These are phyloP conservation scores for Septoria petroselini DNA, from an alignment of 2,329 filamentous ascomycete species.

Conservation along the genomic window DNA sequence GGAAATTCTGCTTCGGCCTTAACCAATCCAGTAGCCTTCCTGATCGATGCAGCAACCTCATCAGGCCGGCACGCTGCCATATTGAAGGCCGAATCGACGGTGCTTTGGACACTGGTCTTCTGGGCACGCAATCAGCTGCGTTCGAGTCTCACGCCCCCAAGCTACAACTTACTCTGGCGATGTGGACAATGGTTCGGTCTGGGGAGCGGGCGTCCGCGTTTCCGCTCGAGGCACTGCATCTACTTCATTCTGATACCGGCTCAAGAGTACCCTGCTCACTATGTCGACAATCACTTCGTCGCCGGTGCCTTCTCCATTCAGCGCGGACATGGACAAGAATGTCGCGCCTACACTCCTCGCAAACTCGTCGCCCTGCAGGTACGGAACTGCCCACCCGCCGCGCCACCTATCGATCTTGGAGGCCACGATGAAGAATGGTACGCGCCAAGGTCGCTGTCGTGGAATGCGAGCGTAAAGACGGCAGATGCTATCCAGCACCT, in stretches of 20 bases:
- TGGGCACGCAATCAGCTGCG: background rate
- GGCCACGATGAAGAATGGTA: conserved; percentile 14
- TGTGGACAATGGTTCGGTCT: background rate
- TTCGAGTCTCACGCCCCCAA: background rate
- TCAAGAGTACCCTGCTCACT: conserved; percentile 9
- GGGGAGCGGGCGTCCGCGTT: background rate
- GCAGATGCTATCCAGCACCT: conserved; percentile 9
- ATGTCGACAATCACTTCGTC: conserved; percentile 13
- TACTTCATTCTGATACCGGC: conserved; percentile 12
- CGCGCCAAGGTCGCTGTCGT: conserved; percentile 9
- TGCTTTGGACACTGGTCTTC: conserved; percentile 1
- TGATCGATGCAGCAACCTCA: conserved; percentile 6
- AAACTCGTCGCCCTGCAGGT: conserved; percentile 9
- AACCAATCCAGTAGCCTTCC: conserved; percentile 9
- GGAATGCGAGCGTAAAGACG: conserved; percentile 7
- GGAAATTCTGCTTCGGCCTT: conserved; percentile 1
- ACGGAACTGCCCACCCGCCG: conserved; percentile 15
- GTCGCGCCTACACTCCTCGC: conserved; percentile 6
- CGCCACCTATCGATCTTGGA: conserved; percentile 16
- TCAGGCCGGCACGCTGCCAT: conserved; percentile 6
- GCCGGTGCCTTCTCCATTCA: conserved; percentile 16
- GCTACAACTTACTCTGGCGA: conserved; percentile 3
- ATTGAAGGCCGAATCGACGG: conserved; percentile 7
- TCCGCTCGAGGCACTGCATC: conserved; percentile 3
- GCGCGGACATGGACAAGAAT: conserved; percentile 13